Percentiles rank a stretch among this genome's conserved stretches.
These are phyloP conservation scores for Fraxinus platypoda DNA, from an alignment of 305 asterid species.

Conservation along the genomic window DNA sequence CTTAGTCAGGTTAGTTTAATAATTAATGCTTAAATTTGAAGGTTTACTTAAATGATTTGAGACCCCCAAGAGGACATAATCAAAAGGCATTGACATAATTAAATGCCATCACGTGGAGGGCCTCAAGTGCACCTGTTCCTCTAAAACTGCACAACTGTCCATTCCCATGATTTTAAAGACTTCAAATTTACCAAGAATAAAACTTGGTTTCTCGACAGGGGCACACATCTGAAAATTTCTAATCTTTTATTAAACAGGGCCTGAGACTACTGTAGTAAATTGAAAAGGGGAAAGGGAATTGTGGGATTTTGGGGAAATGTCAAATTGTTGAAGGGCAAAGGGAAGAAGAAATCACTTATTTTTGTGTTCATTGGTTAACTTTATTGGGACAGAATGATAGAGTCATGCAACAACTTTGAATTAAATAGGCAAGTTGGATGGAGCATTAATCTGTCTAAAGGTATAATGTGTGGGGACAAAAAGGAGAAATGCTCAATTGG, in stretches of 20 bases:
- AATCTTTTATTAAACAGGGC: not conserved
- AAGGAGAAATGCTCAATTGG: conserved; percentile 31
- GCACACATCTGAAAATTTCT: not conserved
- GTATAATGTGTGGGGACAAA: conserved; percentile 35
- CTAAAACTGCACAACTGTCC: not conserved
- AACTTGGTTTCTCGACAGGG: not conserved
- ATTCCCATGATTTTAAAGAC: not conserved
- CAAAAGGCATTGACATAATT: conserved; percentile 4
- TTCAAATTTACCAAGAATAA: not conserved
- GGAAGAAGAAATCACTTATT: conserved; percentile 23
- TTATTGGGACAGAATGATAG: conserved; percentile 58
- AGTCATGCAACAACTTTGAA: conserved; percentile 42
- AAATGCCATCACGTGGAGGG: not conserved
- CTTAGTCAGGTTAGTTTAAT: conserved; percentile 21
- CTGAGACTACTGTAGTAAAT: conserved; percentile 19
- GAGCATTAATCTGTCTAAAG: conserved; percentile 26
- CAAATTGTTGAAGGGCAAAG: conserved; percentile 11
- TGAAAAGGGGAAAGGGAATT: conserved; percentile 12
- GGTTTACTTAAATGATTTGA: conserved; percentile 25
- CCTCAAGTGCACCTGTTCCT: conserved; percentile 6
- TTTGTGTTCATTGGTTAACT: conserved; percentile 8
- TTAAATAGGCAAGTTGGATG: conserved; percentile 27
- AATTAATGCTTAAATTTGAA: conserved; percentile 38
- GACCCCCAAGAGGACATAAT: conserved; percentile 15
- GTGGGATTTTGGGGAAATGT: conserved; percentile 20